A percentile compares a stretch with the other conserved stretches of the same genome.
These are phyloP conservation scores for Phytophthora capsici DNA, from an alignment of 352 stramenopile genomes.

Conservation along the genomic window DNA sequence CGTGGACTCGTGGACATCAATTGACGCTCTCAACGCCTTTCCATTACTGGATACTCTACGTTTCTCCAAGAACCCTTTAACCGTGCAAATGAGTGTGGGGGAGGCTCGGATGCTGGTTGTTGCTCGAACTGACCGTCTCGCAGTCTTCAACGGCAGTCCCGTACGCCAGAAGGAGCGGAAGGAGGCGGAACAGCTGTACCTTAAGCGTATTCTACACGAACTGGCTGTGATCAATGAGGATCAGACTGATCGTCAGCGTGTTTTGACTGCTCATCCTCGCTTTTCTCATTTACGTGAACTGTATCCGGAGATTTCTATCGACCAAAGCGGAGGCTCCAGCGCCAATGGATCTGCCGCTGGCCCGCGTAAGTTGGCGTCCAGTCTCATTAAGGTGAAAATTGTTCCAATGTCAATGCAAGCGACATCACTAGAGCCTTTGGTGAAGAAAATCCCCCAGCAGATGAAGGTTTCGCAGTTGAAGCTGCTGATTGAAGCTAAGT, in stretches of 20 bases:
- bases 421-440: constrained; percentile 58
- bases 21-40: constrained; percentile 76
- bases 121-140: constrained; percentile 55
- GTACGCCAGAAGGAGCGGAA: constrained; percentile 66
- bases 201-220: constrained; percentile 83
- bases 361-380: constrained; percentile 56
- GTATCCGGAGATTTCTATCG: constrained; percentile 61
- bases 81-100: constrained; percentile 63
- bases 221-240: constrained; percentile 46
- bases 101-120: constrained; percentile 78
- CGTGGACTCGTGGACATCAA: constrained; percentile 76
- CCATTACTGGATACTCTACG: constrained; percentile 62
- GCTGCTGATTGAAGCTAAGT: constrained; percentile 75
- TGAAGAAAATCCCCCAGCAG: constrained; percentile 74
- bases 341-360: constrained; percentile 16
- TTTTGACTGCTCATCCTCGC: constrained; percentile 58
- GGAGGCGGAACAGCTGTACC: constrained; percentile 83
- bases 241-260: constrained; percentile 31
- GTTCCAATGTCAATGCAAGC: constrained; percentile 80
- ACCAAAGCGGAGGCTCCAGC: constrained; percentile 11
- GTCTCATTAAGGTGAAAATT: constrained; percentile 68
- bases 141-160: constrained; percentile 72
- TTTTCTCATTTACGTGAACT: constrained; percentile 47
- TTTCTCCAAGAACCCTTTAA: constrained; percentile 74
- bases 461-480: constrained; percentile 85